These are phyloP conservation scores for Discostella stelligeroides DNA, from an alignment of 108 stramenopile genomes.

Conservation along the genomic window DNA sequence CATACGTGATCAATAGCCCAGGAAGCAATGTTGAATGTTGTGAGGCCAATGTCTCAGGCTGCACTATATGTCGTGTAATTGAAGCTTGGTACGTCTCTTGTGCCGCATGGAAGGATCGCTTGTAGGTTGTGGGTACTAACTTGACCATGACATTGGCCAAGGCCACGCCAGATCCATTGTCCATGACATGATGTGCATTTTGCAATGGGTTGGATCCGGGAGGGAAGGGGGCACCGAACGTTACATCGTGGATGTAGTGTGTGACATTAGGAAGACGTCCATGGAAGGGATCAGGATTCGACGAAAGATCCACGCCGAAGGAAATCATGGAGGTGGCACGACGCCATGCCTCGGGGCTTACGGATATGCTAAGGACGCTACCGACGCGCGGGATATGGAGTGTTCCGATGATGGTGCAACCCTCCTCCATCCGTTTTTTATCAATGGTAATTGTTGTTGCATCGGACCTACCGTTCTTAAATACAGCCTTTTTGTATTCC, in stretches of 20 bases:
- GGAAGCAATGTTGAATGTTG: constrained; percentile 62
- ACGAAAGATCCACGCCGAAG: constrained; percentile 20
- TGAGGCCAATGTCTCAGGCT: constrained; percentile 70
- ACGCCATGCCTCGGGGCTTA: constrained; percentile 39
- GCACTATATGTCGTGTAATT: constrained; percentile 63
- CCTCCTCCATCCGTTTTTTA: constrained; percentile 8
- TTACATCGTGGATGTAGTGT: constrained; percentile 74
- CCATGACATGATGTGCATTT: constrained; percentile 53
- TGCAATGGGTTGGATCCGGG: constrained; percentile 62
- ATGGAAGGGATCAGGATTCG: constrained; percentile 29
- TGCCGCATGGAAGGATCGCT: constrained; percentile 35
- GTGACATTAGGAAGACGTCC: constrained; percentile 52
- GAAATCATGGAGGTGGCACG: constrained; percentile 28
- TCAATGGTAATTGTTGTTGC: constrained; percentile 12
- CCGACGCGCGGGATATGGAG: constrained; percentile 39
- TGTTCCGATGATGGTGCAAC: constrained; percentile 45
- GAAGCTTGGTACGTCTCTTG: constrained; percentile 61
- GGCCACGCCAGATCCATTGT: constrained; percentile 72
- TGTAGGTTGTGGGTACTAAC: constrained; percentile 73
- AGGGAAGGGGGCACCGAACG: constrained; percentile 73
- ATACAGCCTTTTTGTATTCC: no score
- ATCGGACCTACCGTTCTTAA: no score
- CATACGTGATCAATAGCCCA: constrained; percentile 72
- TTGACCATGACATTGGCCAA: constrained; percentile 68
- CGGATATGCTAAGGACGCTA: constrained; percentile 21